Evolutionary conservation across 225 moss, liverwort and hornwort species (phyloP), one percentile per base, ranked within the genome.

Genomic region (Marchantia paleacea): DNA sequence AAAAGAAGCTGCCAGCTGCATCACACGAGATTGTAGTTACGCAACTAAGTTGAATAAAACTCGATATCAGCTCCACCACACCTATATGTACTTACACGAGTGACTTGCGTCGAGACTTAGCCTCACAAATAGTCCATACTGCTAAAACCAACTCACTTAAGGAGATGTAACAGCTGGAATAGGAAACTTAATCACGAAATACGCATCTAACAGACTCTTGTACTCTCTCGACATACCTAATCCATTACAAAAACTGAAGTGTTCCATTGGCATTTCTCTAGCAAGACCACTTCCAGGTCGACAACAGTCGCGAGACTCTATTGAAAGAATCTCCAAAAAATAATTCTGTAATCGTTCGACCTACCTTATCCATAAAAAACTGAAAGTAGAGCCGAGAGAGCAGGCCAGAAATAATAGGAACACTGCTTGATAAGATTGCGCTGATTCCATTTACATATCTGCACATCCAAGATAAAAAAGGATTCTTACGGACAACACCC

Each of bases 391-490:
- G 89, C 30, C 92, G 88, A 58, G 99, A 95, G 47, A 99, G 87
- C 72, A 99, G 92, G 73, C 95, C 90, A 80, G 95, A 92, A 80
- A 99, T 95, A 76, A 90, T 92, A 76, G 99, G 99, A 60, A 99
- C 99, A 85, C 95, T 99, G 84, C 89, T 99, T 60, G 99, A 99
- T 58, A 99, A 89, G 78, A 95, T 94, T 48, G 95, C 92, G 80
- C 99, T 99, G 72, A 99, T 92, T 64, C 94, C 99, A 85, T 99
- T 99, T 54, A 97, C 97, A 83, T 97, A 97, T 78, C 97, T 97
- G 97, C 85, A 83, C 64, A 72, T 62, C 53, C 52, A 39, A 61
- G 12, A 11, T 9, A 22, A 7, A 50, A 47, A 10, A 55, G 20
- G 52, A 28, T 54, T 24, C 53, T 54, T 13, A 12, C 14, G 16